Evolutionary conservation across 371 early-diverging fungal genomes (phyloP).

Genomic region (Haplosporangium sp.): DNA sequence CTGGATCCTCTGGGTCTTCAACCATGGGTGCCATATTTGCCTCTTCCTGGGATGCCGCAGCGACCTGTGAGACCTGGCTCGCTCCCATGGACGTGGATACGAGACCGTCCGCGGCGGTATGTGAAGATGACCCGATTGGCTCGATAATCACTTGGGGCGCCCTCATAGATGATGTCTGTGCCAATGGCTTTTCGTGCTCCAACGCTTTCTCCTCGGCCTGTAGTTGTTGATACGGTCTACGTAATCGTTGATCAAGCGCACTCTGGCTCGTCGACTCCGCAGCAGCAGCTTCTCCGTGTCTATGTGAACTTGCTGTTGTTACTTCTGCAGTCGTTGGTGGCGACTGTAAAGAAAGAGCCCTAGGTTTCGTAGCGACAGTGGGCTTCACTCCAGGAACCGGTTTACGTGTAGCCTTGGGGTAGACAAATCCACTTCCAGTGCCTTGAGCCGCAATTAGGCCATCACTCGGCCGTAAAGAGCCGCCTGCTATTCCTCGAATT

Average conservation of each 20-base stretch:
- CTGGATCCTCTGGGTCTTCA: not conserved
- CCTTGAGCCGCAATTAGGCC: not conserved
- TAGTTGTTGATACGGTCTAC: not conserved
- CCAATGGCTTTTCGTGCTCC: not conserved
- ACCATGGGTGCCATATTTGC: not conserved
- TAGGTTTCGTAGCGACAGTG: conserved; percentile 37
- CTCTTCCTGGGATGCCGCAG: conserved; percentile 9
- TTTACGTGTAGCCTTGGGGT: conserved; percentile 46
- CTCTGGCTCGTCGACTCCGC: conserved; percentile 1
- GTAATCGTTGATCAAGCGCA: conserved; percentile 8
- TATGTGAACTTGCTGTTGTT: not conserved
- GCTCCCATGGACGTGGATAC: not conserved
- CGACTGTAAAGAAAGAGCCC: conserved; percentile 3
- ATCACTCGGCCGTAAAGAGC: not conserved
- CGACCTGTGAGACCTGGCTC: not conserved
- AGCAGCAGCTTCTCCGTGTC: not conserved
- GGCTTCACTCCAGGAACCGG: conserved; percentile 39
- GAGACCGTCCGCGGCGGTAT: not conserved
- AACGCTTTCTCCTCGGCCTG: not conserved
- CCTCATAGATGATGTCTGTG: conserved; percentile 11
- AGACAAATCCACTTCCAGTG: conserved; percentile 30
- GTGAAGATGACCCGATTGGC: not conserved
- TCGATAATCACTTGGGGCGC: conserved; percentile 24
- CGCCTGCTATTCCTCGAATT: not conserved
- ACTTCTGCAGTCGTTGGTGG: no score